Percentiles rank a stretch among this genome's conserved stretches.
Evolutionary conservation across 192 early-diverging fungal genomes (phyloP).

Genomic region (Backusella mclennaniae): DNA sequence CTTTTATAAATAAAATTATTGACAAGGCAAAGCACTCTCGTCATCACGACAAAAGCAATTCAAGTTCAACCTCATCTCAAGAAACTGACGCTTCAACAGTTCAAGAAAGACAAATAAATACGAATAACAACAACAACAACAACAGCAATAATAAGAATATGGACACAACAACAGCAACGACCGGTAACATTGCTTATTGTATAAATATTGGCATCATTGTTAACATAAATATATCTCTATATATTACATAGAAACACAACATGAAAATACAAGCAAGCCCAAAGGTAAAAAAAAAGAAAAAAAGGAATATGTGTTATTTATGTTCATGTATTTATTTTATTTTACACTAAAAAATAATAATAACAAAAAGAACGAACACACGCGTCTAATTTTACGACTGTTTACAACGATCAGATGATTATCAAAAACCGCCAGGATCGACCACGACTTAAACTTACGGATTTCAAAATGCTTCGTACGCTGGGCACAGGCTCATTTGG

Average conservation of each 20-base stretch:
- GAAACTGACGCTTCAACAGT: background rate
- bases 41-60: slow-evolving; percentile 7
- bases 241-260: background rate
- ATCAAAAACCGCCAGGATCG: slow-evolving; percentile 37
- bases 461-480: slow-evolving; percentile 87
- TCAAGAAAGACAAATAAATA: slow-evolving; percentile 1
- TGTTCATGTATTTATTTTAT: background rate
- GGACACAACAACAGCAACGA: background rate
- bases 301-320: too few species aligned
- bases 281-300: slow-evolving; percentile 2
- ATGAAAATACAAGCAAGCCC: background rate
- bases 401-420: slow-evolving; percentile 34
- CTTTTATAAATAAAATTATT: slow-evolving; percentile 38
- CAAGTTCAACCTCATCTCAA: background rate
- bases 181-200: background rate
- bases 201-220: background rate
- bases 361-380: background rate
- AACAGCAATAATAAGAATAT: background rate
- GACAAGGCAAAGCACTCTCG: slow-evolving; percentile 29
- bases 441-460: slow-evolving; percentile 64
- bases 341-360: slow-evolving; percentile 2
- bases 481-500: slow-evolving; percentile 98
- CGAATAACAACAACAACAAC: background rate
- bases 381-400: slow-evolving; percentile 1
- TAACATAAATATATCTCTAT: background rate